These are phyloP conservation scores for Limonium bicolor DNA, from an alignment of 148 eudicot genomes.

Conservation along the genomic window DNA sequence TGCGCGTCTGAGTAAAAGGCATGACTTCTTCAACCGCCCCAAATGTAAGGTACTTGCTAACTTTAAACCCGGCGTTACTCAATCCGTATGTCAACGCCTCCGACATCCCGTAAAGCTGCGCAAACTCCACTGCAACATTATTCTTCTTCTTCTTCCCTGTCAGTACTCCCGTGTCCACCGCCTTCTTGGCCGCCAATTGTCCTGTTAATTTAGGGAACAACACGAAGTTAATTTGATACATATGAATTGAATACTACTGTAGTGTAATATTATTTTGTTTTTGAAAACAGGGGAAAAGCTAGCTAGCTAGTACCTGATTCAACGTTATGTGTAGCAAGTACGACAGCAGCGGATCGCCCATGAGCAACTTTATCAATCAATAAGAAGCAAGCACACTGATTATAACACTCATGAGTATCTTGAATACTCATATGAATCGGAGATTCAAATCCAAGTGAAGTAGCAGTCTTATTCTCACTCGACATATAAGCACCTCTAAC, in stretches of 20 bases:
- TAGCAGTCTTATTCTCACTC: constrained; percentile 46
- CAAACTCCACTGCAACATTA: constrained; percentile 52
- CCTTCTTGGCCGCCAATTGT: constrained; percentile 45
- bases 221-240: background rate
- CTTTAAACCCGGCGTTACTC: constrained; percentile 81
- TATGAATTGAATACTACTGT: background rate
- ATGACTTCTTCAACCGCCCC: constrained; percentile 76
- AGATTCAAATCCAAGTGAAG: constrained; percentile 47
- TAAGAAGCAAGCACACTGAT: constrained; percentile 58
- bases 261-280: background rate
- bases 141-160: too few relatives aligned
- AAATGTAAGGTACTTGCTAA: constrained; percentile 81
- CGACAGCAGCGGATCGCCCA: constrained; percentile 46
- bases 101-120: constrained; percentile 86
- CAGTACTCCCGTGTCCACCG: constrained; percentile 43
- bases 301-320: constrained; percentile 53
- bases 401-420: constrained; percentile 63
- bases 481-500: constrained; percentile 94
- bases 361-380: constrained; percentile 50
- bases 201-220: constrained; percentile 17
- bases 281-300: background rate
- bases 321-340: constrained; percentile 81
- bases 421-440: constrained; percentile 44
- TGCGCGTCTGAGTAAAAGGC: constrained; percentile 78
- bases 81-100: constrained; percentile 60